Base-by-base conservation (phyloP, 768 basidiomycete genomes). In the Naganishia vaughanmartiniae region DNA sequence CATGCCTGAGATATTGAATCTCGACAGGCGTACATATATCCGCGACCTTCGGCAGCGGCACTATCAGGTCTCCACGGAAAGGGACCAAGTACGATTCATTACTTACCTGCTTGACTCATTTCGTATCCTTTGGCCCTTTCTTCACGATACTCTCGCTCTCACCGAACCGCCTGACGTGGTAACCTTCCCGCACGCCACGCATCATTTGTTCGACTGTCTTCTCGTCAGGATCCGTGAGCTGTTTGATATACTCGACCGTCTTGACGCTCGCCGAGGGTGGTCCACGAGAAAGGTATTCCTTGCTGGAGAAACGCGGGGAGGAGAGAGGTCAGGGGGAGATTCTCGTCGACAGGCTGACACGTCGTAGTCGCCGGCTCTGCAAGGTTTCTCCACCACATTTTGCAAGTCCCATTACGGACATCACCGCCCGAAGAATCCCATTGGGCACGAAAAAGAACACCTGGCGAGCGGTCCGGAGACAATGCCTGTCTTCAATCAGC, bases 221-320 rank as follows among this genome's bases (percentile, higher is more conserved):
- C 7, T 75, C 75, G 28, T 74, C 73, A 5, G 72, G 74, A 17
- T 66, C 73, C n/a, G 54, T 24, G 12, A 69, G 63, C 30, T 77
- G 72, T 15, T 70, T 65, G 28, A 78, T 68, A n/a, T 77, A 54
- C 48, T 80, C 72, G 14, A 80, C 77, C 15, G 57, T 42, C 3
- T 75, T 54, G 7, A 80, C 79, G 17, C 72, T 28, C 12, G 79
- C 77, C 17, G 73, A 54, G 21, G 77, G 70, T 14, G 79, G 79
- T 0, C 79, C 79, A 70, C 69, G 26, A 60, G 58, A 21, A 72
- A 71, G 65, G 70, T 68, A 75, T 11, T 57, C 53, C 56, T 66
- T 69, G 57, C 74, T 75, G 58, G 11, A 28, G 42, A 30, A 33
- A 55, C 48, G 46, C 21, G 26, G 31, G 19, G n/a, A 45, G 14